phyloP scores from a whole-genome alignment of 257 asterid genomes.

The Jaltomata sinuosa region DNA sequence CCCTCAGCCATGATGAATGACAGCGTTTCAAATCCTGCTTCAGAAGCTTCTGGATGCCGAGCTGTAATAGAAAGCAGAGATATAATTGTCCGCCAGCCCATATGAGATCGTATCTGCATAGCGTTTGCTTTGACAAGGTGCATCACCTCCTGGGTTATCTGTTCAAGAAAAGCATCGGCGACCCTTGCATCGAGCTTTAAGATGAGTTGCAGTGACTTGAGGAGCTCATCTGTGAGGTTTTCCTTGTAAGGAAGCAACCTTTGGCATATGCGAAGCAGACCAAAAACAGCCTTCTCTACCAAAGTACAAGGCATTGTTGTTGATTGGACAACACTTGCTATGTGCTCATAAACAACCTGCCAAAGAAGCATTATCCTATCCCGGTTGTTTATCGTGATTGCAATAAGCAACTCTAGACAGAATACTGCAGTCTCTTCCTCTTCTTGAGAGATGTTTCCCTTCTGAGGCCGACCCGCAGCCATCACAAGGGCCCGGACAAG shows the following conservation, averaged over 20 bases:
- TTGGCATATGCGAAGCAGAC: conserved; percentile 86
- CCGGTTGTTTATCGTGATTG: conserved; percentile 68
- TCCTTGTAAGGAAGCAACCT: conserved; percentile 91
- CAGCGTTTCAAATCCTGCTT: conserved; percentile 76
- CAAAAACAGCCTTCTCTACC: conserved; percentile 93
- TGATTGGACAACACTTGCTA: conserved; percentile 69
- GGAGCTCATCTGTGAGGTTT: conserved; percentile 82
- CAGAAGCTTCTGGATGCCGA: conserved; percentile 96
- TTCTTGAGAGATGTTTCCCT: conserved; percentile 42
- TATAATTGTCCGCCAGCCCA: conserved; percentile 84
- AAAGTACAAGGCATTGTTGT: conserved; percentile 76
- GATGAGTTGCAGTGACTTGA: conserved; percentile 73
- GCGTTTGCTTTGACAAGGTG: conserved; percentile 87
- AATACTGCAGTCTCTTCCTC: conserved; percentile 71
- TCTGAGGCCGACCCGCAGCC: conserved; percentile 53
- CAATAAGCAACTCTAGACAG: conserved; percentile 76
- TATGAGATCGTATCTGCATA: conserved; percentile 75
- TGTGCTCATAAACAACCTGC: conserved; percentile 81
- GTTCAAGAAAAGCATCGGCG: conserved; percentile 92
- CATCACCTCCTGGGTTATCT: conserved; percentile 83
- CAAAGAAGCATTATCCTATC: conserved; percentile 89
- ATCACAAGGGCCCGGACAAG: conserved; percentile 73
- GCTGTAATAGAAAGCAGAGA: conserved; percentile 86
- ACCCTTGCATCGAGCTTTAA: conserved; percentile 94
- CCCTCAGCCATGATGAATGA: conserved; percentile 80